phyloP scores from a whole-genome alignment of 192 early-diverging fungal species.

The Backusella macrospora region DNA sequence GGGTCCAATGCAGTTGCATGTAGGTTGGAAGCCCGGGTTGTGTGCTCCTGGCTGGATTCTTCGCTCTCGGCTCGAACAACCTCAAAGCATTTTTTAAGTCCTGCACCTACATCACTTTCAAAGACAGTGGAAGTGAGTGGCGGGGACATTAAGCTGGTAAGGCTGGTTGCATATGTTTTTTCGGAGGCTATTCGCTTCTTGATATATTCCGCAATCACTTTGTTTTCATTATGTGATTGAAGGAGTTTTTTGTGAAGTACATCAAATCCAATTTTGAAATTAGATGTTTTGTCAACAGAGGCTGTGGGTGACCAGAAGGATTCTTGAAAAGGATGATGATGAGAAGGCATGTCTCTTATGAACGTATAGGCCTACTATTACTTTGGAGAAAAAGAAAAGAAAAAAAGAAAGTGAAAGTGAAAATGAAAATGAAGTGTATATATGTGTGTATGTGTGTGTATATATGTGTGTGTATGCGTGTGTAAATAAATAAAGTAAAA shows the following conservation, averaged over 20 bases:
- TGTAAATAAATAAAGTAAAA: not conserved
- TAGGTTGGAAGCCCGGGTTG: conserved; percentile 46
- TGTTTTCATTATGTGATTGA: conserved; percentile 54
- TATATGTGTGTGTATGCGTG: not conserved
- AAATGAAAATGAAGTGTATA: too few relatives aligned
- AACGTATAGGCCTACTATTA: not conserved
- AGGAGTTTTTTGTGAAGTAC: conserved; percentile 54
- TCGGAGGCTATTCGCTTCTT: conserved; percentile 47
- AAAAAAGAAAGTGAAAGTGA: not conserved
- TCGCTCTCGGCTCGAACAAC: conserved; percentile 49
- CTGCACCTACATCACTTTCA: conserved; percentile 48
- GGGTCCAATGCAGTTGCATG: conserved; percentile 36
- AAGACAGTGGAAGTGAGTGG: conserved; percentile 31
- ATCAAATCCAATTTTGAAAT: conserved; percentile 49
- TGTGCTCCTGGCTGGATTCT: conserved; percentile 48
- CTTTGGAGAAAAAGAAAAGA: not conserved
- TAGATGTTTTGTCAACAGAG: conserved; percentile 25
- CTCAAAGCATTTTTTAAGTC: conserved; percentile 51
- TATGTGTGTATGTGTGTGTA: not conserved
- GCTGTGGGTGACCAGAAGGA: conserved; percentile 32
- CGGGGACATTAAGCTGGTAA: conserved; percentile 12
- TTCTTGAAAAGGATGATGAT: conserved; percentile 25
- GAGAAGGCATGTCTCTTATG: not conserved
- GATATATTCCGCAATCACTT: conserved; percentile 51
- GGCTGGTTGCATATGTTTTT: conserved; percentile 38